phyloP scores from a whole-genome alignment of 306 rosid genomes.

The Sicyos baderoa region DNA sequence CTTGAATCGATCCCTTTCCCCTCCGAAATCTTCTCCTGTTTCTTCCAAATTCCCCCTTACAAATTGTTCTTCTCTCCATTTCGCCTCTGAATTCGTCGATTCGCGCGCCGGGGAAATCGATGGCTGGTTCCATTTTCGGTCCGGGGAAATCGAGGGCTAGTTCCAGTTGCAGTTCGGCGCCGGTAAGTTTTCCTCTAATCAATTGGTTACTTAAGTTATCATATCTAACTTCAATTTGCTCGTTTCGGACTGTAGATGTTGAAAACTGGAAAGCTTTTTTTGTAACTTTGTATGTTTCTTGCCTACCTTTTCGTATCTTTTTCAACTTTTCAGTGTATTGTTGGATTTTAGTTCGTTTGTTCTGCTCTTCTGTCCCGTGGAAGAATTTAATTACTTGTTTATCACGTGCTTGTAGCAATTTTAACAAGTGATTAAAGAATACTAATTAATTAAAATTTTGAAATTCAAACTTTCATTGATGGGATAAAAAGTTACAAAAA shows the following conservation, averaged over 20 bases:
- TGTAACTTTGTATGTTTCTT: too few species aligned
- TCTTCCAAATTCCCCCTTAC: constrained; percentile 29
- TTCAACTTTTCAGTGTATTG: background rate
- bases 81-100: constrained; percentile 34
- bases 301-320: too few species aligned
- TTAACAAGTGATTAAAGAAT: constrained; percentile 1
- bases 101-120: constrained; percentile 66
- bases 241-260: too few species aligned
- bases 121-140: constrained; percentile 37
- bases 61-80: constrained; percentile 20
- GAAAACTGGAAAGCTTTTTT: too few species aligned
- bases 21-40: constrained; percentile 30
- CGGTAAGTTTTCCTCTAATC: constrained; percentile 41
- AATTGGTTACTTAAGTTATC: constrained; percentile 22
- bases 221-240: constrained; percentile 9
- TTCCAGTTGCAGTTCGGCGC: constrained; percentile 60
- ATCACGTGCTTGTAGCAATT: too few species aligned
- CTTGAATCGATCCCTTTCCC: constrained; percentile 36
- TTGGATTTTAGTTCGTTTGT: background rate
- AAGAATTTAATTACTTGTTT: too few species aligned
- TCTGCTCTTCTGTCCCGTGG: background rate
- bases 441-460: background rate
- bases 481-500: too few species aligned
- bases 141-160: constrained; percentile 64
- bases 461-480: too few species aligned